phyloP scores from a whole-genome alignment of 768 basidiomycete species.

The Pisolithus tinctorius region DNA sequence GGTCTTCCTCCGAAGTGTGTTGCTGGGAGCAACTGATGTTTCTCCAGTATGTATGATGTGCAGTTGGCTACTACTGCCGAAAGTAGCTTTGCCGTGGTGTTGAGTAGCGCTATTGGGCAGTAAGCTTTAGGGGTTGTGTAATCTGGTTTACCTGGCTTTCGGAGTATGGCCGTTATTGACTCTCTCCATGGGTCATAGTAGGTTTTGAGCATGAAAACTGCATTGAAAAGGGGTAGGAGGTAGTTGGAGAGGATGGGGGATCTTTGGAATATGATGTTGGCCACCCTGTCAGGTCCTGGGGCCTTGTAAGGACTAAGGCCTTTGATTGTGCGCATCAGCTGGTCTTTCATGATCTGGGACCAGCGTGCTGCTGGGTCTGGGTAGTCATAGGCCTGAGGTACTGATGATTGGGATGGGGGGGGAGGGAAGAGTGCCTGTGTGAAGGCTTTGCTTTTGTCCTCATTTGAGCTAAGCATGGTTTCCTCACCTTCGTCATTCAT shows the following conservation, averaged over 20 bases:
- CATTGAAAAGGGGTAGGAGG: no score
- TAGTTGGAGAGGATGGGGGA: conserved; percentile 27
- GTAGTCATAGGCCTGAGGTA: conserved; percentile 1
- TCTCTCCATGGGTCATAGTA: no score
- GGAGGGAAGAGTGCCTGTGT: conserved; percentile 12
- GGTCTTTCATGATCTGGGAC: not conserved
- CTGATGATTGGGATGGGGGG: not conserved
- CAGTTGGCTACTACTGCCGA: no score
- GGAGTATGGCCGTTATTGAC: no score
- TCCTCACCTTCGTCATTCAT: not conserved
- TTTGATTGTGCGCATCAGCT: conserved; percentile 4
- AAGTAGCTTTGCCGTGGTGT: conserved; percentile 7
- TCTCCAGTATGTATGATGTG: no score
- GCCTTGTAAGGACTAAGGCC: conserved; percentile 15
- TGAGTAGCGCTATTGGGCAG: conserved; percentile 31
- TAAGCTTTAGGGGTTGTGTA: conserved; percentile 31
- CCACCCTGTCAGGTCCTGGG: conserved; percentile 22
- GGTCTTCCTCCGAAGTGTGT: conserved; percentile 35
- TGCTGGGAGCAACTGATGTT: conserved; percentile 21
- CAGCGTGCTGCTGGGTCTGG: not conserved
- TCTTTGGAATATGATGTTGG: conserved; percentile 19
- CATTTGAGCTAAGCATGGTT: conserved; percentile 6
- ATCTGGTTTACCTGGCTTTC: conserved; percentile 26
- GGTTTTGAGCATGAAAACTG: no score
- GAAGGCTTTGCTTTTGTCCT: conserved; percentile 16